phyloP scores from a whole-genome alignment of 495 filamentous ascomycete genomes.

The Pseudevernia furfuracea region DNA sequence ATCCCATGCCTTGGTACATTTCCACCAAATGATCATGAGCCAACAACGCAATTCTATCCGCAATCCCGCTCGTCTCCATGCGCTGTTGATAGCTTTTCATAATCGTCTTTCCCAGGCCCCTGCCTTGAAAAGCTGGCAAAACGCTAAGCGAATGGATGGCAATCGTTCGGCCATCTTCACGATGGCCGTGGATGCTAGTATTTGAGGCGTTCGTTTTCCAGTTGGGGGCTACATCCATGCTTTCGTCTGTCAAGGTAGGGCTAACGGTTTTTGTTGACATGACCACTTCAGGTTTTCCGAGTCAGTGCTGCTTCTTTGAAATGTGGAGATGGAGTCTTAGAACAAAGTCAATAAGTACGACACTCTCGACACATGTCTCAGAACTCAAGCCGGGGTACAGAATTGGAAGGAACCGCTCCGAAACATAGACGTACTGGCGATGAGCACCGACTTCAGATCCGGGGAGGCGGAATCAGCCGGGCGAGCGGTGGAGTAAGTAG shows the following conservation, averaged over 20 bases:
- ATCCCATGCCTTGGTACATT: conserved; percentile 75
- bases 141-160: conserved; percentile 78
- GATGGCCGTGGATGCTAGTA: conserved; percentile 45
- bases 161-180: conserved; percentile 65
- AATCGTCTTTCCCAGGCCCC: conserved; percentile 66
- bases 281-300: conserved; percentile 43
- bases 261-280: conserved; percentile 62
- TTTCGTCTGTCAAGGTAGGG: conserved; percentile 58
- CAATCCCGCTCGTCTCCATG: conserved; percentile 56
- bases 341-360: not conserved
- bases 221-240: conserved; percentile 65
- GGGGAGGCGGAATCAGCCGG: conserved; percentile 42
- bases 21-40: conserved; percentile 61
- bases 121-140: conserved; percentile 62
- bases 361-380: not conserved
- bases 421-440: conserved; percentile 39
- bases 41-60: conserved; percentile 67
- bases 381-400: not conserved
- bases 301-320: not conserved
- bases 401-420: not conserved
- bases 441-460: conserved; percentile 52
- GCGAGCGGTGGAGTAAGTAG: conserved; percentile 41
- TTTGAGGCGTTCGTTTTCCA: conserved; percentile 40
- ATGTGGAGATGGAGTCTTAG: not conserved
- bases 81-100: conserved; percentile 70